Evolutionary conservation across 2,329 filamentous ascomycete species (phyloP), one percentile per base, ranked within the genome.

Genomic region (Aspergillus caelatus): DNA sequence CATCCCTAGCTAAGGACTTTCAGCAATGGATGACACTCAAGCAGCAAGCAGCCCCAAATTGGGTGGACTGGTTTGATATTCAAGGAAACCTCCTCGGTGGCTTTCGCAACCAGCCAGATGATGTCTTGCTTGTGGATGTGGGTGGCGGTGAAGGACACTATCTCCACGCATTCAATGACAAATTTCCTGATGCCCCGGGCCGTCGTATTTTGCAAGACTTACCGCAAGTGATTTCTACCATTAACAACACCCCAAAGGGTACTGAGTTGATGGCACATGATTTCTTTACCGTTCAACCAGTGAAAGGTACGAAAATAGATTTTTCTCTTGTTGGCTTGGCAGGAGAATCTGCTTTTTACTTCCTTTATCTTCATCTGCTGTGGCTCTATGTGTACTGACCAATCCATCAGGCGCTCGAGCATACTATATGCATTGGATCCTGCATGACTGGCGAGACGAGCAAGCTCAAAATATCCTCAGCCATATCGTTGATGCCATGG

Each of bases 391-490:
- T 41, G 12, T 57, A 2, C 28, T 26, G 3, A 41, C n/a, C 5
- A 16, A 21, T 5, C 28, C 34, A 36, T 4, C 28, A 59, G 64
- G 66, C 3, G 71, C 71, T 23, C 62, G 67, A 21, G 62, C 62
- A 4, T 74, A 74, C 50, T 72, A 66, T 50, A 60, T 72, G 50
- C 69, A 68, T 48, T 66, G 60, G 45, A 67, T 74, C 43, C 57
- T 72, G 16, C 72, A 73, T 48, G 65, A 72, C 52, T 74, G 68
- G 64, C 41, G 64, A 4, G 67, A 73, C 32, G 53, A 46, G 3
- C 58, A 69, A 34, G 65, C 64, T 16, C 60, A 53, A 21, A 32
- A 55, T 6, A 74, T 73, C 60, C 65, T 72, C 8, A 19, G 11
- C 4, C 62, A 66, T 16, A 61, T 70, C 8, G 59, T 58, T 11